Base-by-base conservation (phyloP, 129 eudicot genomes). In the Pittosporum tobira region DNA sequence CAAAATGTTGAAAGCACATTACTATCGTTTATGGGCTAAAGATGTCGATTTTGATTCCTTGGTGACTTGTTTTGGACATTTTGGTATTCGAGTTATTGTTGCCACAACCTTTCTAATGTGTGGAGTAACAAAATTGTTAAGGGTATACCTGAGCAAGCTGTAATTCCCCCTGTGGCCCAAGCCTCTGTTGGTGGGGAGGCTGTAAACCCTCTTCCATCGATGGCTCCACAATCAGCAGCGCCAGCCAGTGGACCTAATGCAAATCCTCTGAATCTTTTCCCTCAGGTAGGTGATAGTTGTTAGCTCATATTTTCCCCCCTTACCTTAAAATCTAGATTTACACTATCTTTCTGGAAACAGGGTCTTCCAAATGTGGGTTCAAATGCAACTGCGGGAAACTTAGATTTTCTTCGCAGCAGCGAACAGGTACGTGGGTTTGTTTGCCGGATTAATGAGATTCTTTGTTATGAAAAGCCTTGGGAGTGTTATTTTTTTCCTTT, bases 121-220 rank as follows among this genome's bases (percentile, higher is more conserved):
- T 6, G 42, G 16, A 15, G 42, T 26, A 4, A 37, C 23, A 4
- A 22, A 48, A 27, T 51, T 11, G 16, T 61, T 19, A 73, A 85
- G 94, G 88, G 85, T 34, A 81, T 81, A 37, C 94, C 88, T 20
- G 94, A 78, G 72, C 75, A 71, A 63, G 83, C 75, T 58, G 85
- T 70, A 70, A 64, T 63, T 43, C 79, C 94, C 9, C 72, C 75
- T 11, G 75, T 50, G 15, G 72, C 72, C 29, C 77, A 62, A 46
- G 61, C 68, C 29, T 67, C 85, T 44, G 71, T 69, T 13, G 70
- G 75, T 27, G 73, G 73, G 51, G 66, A 67, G 62, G 68, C 82
- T 55, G 66, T 47, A 38, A 65, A 71, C 59, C 67, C 77, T n/a
- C n/a, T n/a, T 59, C 47, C 73, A 21, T 53, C 73, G n/a, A 77